Evolutionary conservation across 495 filamentous ascomycete species (phyloP), one percentile per base, ranked within the genome.

Genomic region (Echria macrotheca): DNA sequence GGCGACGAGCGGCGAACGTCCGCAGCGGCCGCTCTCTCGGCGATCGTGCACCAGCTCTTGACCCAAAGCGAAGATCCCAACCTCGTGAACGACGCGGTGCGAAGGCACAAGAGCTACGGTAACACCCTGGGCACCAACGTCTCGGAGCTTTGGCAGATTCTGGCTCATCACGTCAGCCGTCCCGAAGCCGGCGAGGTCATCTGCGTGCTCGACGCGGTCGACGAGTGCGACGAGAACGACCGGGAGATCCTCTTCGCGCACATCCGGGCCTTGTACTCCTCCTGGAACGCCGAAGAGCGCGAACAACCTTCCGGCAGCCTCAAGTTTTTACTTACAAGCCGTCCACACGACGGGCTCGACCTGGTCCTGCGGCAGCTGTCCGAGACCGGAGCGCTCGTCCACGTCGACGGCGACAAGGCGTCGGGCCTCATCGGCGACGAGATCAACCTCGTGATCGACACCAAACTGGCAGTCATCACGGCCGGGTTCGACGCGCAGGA

Each of bases 181-280:
- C 42, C 59, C 25, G 45, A 59, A 32, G 64, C 60, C 36, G 65
- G 67, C 18, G 63, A 72, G 49, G 63, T 75, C 37, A 50, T 77
- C 23, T 76, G 54, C 37, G 42, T 73, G 15, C 45, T 73, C 15
- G 67, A 75, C 64, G 68, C 68, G 35, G 48, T 73, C 2, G 69
- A 75, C 29, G 69, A 75, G 55, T 73, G 65, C 47, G 37, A 68
- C 31, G 33, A 56, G 44, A 29, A 31, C 0, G 50, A 33, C 22
- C 51, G 67, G 21, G 14, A 44, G 2, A n/a, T 49, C 14, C 32
- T 70, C 14, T 52, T 69, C 21, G 40, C 50, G 28, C 49, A 46
- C 21, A 47, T 70, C 9, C 48, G 50, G 8, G 49, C 47, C 8
- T 65, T 64, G 43, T 63, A 58, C 47, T 51, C n/a, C 19, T 8